These are phyloP conservation scores for Lizanozyma gosingica DNA, from an alignment of 1,139 yeast genomes.

Conservation along the genomic window DNA sequence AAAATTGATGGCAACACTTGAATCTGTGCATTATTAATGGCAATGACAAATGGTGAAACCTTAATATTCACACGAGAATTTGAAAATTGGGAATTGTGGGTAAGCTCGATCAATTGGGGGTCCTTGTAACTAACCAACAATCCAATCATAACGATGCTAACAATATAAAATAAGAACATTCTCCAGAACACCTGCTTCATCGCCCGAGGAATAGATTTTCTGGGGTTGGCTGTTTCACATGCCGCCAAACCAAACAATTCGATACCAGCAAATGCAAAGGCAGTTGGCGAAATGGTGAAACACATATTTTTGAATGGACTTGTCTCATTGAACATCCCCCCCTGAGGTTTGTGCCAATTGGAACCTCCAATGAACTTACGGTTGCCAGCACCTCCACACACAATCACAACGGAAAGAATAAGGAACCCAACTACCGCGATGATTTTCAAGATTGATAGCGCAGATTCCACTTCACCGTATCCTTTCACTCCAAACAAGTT, in stretches of 20 bases:
- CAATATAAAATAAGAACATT: constrained; percentile 22
- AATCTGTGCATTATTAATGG: constrained; percentile 25
- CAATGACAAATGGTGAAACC: constrained; percentile 51
- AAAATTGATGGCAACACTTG: constrained; percentile 25
- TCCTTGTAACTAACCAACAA: constrained; percentile 22
- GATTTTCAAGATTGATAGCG: constrained; percentile 22
- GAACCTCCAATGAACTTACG: constrained; percentile 30
- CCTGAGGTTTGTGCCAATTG: constrained; percentile 24
- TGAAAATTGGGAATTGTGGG: constrained; percentile 4
- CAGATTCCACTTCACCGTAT: constrained; percentile 27
- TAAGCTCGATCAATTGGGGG: constrained; percentile 10
- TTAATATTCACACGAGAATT: constrained; percentile 20
- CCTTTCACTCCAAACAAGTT: constrained; percentile 29
- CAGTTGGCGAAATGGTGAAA: constrained; percentile 16
- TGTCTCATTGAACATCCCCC: constrained; percentile 27
- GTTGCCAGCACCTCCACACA: constrained; percentile 27
- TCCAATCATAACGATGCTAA: constrained; percentile 22
- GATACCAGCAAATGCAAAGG: constrained; percentile 19
- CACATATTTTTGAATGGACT: constrained; percentile 19
- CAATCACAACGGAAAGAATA: constrained; percentile 16
- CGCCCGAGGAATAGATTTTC: constrained; percentile 24
- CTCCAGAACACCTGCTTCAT: constrained; percentile 29
- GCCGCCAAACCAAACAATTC: constrained; percentile 30
- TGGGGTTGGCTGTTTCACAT: constrained; percentile 26
- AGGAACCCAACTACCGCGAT: constrained; percentile 25